These are phyloP conservation scores for Rhodomyrtus tomentosa DNA, from an alignment of 345 rosid genomes.

Conservation along the genomic window DNA sequence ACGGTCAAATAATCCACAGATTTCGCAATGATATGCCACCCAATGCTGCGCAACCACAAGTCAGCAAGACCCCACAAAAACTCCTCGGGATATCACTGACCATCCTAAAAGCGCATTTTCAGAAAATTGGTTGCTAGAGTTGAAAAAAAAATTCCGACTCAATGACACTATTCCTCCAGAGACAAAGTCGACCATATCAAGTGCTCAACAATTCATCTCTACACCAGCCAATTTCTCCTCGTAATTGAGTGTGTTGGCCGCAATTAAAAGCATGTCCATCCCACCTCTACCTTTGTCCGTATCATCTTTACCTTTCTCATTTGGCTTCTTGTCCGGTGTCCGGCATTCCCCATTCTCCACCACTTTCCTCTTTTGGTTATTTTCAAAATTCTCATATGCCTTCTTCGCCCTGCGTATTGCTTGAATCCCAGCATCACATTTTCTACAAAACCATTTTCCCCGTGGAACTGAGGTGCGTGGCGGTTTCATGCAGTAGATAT, in stretches of 20 bases:
- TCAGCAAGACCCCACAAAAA: neutral
- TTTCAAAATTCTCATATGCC: conserved; percentile 27
- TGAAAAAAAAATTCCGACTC: neutral
- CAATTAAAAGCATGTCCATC: conserved; percentile 73
- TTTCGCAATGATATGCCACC: neutral
- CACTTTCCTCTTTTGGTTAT: conserved; percentile 10
- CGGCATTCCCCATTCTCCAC: neutral
- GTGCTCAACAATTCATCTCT: conserved; percentile 7
- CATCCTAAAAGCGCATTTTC: neutral
- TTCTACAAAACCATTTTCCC: conserved; percentile 79
- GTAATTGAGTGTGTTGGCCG: conserved; percentile 53
- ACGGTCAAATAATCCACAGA: neutral
- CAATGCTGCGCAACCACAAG: neutral
- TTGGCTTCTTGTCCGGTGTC: neutral
- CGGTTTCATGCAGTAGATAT: conserved; percentile 75
- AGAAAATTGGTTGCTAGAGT: neutral
- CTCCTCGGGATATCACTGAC: neutral
- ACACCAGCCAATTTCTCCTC: conserved; percentile 30
- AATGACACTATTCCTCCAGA: neutral
- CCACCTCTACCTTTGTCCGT: conserved; percentile 17
- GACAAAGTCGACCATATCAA: neutral
- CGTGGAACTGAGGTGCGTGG: conserved; percentile 39
- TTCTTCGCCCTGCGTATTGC: conserved; percentile 34
- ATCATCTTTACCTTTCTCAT: neutral
- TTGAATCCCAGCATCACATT: conserved; percentile 44